Percentiles rank a stretch among this genome's conserved stretches.
Conservation (phyloP, 2,329 filamentous ascomycete species). For the Fusarium hostae region DNA sequence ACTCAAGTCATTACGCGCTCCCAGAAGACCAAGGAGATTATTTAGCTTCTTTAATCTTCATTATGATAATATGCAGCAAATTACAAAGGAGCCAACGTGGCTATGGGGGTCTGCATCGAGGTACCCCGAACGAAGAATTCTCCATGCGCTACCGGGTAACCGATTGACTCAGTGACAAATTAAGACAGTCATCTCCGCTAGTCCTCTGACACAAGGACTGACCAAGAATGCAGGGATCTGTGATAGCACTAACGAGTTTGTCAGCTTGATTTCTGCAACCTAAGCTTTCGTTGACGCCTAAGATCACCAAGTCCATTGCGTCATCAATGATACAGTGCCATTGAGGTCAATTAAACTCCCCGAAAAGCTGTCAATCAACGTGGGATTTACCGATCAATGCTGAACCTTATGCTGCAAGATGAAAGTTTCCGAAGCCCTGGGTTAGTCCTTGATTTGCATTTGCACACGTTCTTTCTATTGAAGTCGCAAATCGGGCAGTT, state of each 20-base stretch:
- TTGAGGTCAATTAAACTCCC: not conserved
- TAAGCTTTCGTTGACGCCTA: not conserved
- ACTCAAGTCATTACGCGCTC: no score
- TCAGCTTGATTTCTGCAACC: fast-evolving
- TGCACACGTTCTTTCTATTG: not conserved
- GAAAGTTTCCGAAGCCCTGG: not conserved
- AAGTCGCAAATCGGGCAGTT: not conserved
- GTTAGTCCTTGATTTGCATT: not conserved
- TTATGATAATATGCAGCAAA: fast-evolving
- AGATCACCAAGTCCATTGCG: not conserved
- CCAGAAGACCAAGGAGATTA: no score
- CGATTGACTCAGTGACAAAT: fast-evolving
- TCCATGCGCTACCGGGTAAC: fast-evolving
- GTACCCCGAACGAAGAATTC: not conserved
- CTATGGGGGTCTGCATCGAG: no score
- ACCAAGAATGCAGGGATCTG: fast-evolving
- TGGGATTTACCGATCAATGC: not conserved
- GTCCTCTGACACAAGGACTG: fast-evolving
- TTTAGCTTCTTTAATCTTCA: no score
- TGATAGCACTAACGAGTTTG: fast-evolving
- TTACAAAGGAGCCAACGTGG: not conserved
- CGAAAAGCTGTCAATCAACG: not conserved
- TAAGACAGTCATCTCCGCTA: fast-evolving
- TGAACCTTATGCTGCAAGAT: not conserved
- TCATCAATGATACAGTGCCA: not conserved